Conservation (phyloP, 345 rosid species). For the Barbarea vulgaris region DNA sequence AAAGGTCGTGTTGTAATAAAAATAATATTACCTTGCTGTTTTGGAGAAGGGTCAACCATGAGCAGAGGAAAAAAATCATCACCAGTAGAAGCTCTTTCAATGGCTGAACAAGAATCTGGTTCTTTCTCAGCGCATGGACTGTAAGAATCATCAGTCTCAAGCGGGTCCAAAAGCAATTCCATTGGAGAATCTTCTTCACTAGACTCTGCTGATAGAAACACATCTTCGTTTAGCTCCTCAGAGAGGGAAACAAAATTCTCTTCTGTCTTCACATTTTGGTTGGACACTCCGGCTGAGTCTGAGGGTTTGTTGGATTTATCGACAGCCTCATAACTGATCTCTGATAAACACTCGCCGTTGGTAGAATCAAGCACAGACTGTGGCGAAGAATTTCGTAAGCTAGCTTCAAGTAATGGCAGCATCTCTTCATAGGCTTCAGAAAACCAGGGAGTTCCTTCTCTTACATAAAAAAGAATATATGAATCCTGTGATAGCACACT, state of each 20-base stretch:
- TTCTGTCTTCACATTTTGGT: constrained; percentile 6
- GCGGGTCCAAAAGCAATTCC: constrained; percentile 34
- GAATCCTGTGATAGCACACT: constrained; percentile 70
- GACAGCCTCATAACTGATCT: constrained; percentile 26
- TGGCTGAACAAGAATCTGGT: constrained; percentile 15
- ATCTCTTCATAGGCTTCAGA: constrained; percentile 51
- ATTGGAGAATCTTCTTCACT: constrained; percentile 29
- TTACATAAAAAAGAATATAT: constrained; percentile 80
- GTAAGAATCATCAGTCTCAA: constrained; percentile 28
- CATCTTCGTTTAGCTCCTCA: constrained; percentile 17
- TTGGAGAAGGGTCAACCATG: constrained; percentile 36
- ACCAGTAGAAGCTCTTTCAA: constrained; percentile 24
- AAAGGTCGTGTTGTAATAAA: not conserved
- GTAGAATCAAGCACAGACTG: constrained; percentile 69
- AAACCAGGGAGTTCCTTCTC: constrained; percentile 75
- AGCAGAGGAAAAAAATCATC: constrained; percentile 26
- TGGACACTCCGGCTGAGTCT: constrained; percentile 23
- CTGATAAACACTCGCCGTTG: constrained; percentile 40
- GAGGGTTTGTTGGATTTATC: constrained; percentile 36
- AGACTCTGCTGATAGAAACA: constrained; percentile 26
- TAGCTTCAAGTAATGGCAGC: constrained; percentile 31
- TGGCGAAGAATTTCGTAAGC: constrained; percentile 54
- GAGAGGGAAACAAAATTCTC: constrained; percentile 21
- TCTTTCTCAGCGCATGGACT: constrained; percentile 24
- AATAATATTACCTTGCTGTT: constrained; percentile 48